phyloP scores from a whole-genome alignment of 2,329 filamentous ascomycete species.

The Penicillium sclerotiorum region DNA sequence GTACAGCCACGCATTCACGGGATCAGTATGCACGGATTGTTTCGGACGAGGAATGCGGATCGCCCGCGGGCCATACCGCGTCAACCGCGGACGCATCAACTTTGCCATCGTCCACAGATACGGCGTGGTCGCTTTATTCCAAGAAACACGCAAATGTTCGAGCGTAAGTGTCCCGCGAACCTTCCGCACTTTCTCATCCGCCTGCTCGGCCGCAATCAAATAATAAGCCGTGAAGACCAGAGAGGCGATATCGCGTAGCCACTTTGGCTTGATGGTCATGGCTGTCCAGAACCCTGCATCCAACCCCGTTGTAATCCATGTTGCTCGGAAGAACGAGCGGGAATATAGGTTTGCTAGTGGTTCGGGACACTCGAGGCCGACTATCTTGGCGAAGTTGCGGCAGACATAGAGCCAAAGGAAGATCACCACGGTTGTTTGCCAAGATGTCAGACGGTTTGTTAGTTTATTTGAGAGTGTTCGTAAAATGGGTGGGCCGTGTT shows the following conservation, averaged over 20 bases:
- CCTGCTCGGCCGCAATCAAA: slow-evolving; percentile 86
- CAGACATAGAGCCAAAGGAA: slow-evolving; percentile 89
- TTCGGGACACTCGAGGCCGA: slow-evolving; percentile 89
- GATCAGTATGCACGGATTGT: slow-evolving; percentile 79
- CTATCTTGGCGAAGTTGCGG: slow-evolving; percentile 89
- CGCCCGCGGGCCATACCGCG: slow-evolving; percentile 76
- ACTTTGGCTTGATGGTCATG: slow-evolving; percentile 83
- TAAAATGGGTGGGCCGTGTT: slow-evolving; percentile 81
- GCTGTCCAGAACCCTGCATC: slow-evolving; percentile 99
- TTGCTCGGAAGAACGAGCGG: slow-evolving; percentile 88
- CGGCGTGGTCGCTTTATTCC: slow-evolving; percentile 92
- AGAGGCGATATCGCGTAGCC: slow-evolving; percentile 79
- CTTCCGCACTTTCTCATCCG: slow-evolving; percentile 94
- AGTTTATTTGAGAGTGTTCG: slow-evolving; percentile 72
- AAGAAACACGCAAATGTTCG: slow-evolving; percentile 87
- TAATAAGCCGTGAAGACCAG: slow-evolving; percentile 89
- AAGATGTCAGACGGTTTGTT: slow-evolving; percentile 73
- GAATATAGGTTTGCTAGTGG: slow-evolving; percentile 94
- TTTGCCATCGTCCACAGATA: slow-evolving; percentile 75
- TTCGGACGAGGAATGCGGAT: slow-evolving; percentile 81
- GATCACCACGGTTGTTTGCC: slow-evolving; percentile 86
- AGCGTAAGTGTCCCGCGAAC: slow-evolving; percentile 84
- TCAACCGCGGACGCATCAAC: slow-evolving; percentile 76
- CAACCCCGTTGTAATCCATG: slow-evolving; percentile 91
- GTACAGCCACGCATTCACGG: slow-evolving; percentile 86